A percentile compares a stretch with the other conserved stretches of the same genome.
These are phyloP conservation scores for Vanrija pseudolonga DNA, from an alignment of 1,284 basidiomycete species.

Conservation along the genomic window DNA sequence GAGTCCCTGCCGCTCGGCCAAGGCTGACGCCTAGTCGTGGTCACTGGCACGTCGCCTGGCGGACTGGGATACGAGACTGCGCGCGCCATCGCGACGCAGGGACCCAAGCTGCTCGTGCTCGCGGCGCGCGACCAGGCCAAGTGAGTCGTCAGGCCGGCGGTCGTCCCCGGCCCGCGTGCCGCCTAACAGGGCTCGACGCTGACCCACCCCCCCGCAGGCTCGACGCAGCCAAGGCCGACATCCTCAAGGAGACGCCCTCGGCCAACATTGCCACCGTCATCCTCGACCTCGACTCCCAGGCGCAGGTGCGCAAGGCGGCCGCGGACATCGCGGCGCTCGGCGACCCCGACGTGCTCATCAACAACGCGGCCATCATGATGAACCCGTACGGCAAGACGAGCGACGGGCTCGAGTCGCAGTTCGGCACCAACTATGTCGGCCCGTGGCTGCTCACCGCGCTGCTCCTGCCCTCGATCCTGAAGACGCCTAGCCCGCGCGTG, in stretches of 20 bases:
- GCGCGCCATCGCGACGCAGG: constrained; percentile 15
- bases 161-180: no score
- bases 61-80: constrained; percentile 22
- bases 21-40: constrained; percentile 9
- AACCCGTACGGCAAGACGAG: constrained; percentile 13
- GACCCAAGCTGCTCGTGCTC: constrained; percentile 18
- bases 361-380: constrained; percentile 32
- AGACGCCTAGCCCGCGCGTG: constrained; percentile 9
- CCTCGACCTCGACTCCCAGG: constrained; percentile 15
- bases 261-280: constrained; percentile 4
- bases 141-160: constrained; percentile 1
- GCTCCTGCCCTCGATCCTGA: constrained; percentile 14
- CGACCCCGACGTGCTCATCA: constrained; percentile 27
- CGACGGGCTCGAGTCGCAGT: constrained; percentile 34
- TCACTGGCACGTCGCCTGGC: constrained; percentile 18
- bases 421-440: constrained; percentile 33
- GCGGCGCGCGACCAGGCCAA: constrained; percentile 14
- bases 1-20: neutral
- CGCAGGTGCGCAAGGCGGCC: constrained; percentile 7
- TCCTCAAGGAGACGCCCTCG: constrained; percentile 7
- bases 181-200: no score
- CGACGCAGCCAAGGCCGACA: constrained; percentile 4
- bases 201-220: constrained; percentile 1
- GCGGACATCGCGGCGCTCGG: constrained; percentile 4
- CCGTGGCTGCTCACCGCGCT: constrained; percentile 29